phyloP scores from a whole-genome alignment of 495 filamentous ascomycete species.

The Penicillium riverlandense region DNA sequence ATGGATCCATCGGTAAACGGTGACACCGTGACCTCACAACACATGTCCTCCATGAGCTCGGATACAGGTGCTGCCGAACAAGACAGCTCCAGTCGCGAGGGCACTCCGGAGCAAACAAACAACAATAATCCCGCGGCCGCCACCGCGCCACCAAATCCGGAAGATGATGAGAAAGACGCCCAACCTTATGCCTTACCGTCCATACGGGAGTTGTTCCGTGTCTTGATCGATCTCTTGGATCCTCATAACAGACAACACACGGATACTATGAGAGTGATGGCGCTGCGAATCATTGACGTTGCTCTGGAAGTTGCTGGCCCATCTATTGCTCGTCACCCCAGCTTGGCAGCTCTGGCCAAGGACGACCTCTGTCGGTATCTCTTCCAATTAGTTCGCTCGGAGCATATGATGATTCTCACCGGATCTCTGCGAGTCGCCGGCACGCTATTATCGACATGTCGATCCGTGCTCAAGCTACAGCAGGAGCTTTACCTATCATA shows the following conservation, averaged over 20 bases:
- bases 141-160: slow-evolving; percentile 33
- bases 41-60: slow-evolving; percentile 35
- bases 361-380: slow-evolving; percentile 91
- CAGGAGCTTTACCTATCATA: slow-evolving; percentile 97
- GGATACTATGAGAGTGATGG: slow-evolving; percentile 95
- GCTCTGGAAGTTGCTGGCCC: slow-evolving; percentile 94
- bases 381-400: slow-evolving; percentile 93
- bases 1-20: slow-evolving; percentile 87
- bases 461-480: slow-evolving; percentile 89
- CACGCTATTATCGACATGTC: slow-evolving; percentile 84
- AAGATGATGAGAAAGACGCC: slow-evolving; percentile 47
- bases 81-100: slow-evolving; percentile 27
- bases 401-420: slow-evolving; percentile 88
- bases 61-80: slow-evolving; percentile 31
- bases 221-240: slow-evolving; percentile 90
- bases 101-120: slow-evolving; percentile 24
- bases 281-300: slow-evolving; percentile 93
- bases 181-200: slow-evolving; percentile 90
- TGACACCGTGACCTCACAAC: slow-evolving; percentile 46
- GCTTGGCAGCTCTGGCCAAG: slow-evolving; percentile 78
- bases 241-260: slow-evolving; percentile 88
- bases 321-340: slow-evolving; percentile 90
- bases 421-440: slow-evolving; percentile 87
- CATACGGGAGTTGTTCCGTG: slow-evolving; percentile 87
- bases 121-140: slow-evolving; percentile 33